phyloP scores from a whole-genome alignment of 129 eudicot genomes.

The Arctium minus region DNA sequence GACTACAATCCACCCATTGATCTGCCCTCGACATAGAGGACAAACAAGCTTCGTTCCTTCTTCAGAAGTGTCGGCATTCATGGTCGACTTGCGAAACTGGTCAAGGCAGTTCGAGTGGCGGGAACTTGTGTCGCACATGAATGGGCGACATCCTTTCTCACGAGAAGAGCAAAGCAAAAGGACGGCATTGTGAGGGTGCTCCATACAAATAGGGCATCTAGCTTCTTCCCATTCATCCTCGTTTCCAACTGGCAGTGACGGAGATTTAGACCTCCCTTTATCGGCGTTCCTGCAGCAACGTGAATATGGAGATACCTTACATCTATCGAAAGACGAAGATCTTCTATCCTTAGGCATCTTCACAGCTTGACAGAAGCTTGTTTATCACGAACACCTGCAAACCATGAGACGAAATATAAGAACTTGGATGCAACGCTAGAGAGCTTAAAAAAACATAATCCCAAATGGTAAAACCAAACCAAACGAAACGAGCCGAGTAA shows the following conservation, averaged over 20 bases:
- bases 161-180: slow-evolving; percentile 54
- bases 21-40: slow-evolving; percentile 63
- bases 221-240: slow-evolving; percentile 59
- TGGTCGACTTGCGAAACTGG: slow-evolving; percentile 44
- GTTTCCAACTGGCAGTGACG: slow-evolving; percentile 14
- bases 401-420: background rate
- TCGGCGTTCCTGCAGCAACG: slow-evolving; percentile 30
- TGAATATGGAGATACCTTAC: slow-evolving; percentile 48
- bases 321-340: slow-evolving; percentile 38
- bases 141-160: slow-evolving; percentile 75
- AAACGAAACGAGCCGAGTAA: background rate
- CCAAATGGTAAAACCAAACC: background rate
- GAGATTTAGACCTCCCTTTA: slow-evolving; percentile 4
- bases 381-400: slow-evolving; percentile 3
- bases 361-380: background rate
- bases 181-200: slow-evolving; percentile 72
- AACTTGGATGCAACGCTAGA: background rate
- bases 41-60: slow-evolving; percentile 26
- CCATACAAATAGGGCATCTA: slow-evolving; percentile 65
- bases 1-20: slow-evolving; percentile 41
- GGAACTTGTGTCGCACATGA: slow-evolving; percentile 65
- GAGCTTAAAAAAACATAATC: background rate
- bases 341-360: slow-evolving; percentile 60
- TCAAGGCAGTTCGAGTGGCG: slow-evolving; percentile 70
- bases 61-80: background rate